phyloP scores from a whole-genome alignment of 768 basidiomycete genomes.

The Suillus bovinus region DNA sequence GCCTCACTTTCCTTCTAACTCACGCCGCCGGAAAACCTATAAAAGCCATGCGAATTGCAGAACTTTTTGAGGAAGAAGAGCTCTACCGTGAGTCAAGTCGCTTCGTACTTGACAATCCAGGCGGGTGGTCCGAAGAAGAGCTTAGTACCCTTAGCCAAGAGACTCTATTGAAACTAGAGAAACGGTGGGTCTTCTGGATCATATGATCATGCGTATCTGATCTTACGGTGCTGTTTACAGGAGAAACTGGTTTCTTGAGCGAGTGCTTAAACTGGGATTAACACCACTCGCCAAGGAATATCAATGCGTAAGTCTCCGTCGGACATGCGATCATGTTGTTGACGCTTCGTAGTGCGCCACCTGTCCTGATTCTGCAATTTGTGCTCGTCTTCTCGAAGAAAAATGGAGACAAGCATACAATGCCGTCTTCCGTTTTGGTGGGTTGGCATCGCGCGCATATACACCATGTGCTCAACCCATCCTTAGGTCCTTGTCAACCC shows the following conservation, averaged over 20 bases:
- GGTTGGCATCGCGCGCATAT: constrained; percentile 2
- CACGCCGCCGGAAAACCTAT: constrained; percentile 93
- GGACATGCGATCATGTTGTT: neutral
- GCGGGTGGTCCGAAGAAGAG: constrained; percentile 81
- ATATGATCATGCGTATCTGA: neutral
- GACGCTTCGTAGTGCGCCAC: constrained; percentile 60
- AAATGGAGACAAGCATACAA: constrained; percentile 92
- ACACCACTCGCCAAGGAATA: constrained; percentile 92
- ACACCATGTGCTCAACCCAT: neutral
- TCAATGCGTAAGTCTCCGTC: constrained; percentile 69
- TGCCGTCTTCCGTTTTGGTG: constrained; percentile 84
- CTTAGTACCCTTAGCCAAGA: constrained; percentile 78
- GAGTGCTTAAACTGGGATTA: constrained; percentile 87
- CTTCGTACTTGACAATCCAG: constrained; percentile 91
- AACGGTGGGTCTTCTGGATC: constrained; percentile 49
- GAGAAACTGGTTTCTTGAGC: constrained; percentile 93
- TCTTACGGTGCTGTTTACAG: constrained; percentile 36
- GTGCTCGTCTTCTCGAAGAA: constrained; percentile 86
- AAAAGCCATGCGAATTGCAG: constrained; percentile 90
- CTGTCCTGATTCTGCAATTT: constrained; percentile 77
- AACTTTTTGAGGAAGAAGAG: constrained; percentile 87
- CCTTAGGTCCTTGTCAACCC: constrained; percentile 77
- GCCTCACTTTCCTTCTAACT: constrained; percentile 84
- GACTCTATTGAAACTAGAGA: constrained; percentile 88
- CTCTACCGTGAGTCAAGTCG: constrained; percentile 88